A percentile compares a stretch with the other conserved stretches of the same genome.
phyloP scores from a whole-genome alignment of 345 rosid species.

The Gossypium thurberi region DNA sequence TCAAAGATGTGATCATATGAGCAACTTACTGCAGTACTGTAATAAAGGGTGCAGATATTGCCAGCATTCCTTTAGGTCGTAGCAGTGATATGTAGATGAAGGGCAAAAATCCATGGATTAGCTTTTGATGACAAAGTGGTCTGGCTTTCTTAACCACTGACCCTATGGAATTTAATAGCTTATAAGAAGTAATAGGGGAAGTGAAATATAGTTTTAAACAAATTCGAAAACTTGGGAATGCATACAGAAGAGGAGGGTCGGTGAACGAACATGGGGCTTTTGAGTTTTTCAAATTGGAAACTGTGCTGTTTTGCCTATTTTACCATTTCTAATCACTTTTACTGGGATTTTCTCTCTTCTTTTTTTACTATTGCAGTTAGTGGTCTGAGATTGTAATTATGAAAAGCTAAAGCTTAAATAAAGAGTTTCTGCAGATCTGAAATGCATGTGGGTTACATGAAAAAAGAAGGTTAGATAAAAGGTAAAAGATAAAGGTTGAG shows the following conservation, averaged over 20 bases:
- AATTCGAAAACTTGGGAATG: conserved; percentile 25
- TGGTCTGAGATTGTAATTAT: conserved; percentile 11
- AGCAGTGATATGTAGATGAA: background rate
- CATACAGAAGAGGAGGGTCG: conserved; percentile 16
- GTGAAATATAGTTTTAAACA: background rate
- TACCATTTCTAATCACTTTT: background rate
- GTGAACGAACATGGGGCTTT: conserved; percentile 24
- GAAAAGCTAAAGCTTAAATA: conserved; percentile 3
- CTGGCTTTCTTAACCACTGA: background rate
- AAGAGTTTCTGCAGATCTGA: conserved; percentile 20
- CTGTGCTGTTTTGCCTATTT: conserved; percentile 15
- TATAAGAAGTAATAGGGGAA: background rate
- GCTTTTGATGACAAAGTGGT: background rate
- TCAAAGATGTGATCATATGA: background rate
- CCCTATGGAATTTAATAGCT: background rate
- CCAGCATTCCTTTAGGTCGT: background rate
- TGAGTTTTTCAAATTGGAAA: conserved; percentile 20
- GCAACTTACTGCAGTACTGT: too few relatives aligned
- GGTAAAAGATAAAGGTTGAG: background rate
- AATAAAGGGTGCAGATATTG: background rate
- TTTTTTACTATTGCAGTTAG: background rate
- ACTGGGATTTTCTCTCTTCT: background rate
- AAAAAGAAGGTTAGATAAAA: conserved; percentile 4
- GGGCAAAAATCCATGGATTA: background rate
- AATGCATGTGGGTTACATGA: conserved; percentile 31